These are phyloP conservation scores for Boletus rubropictus DNA, from an alignment of 768 basidiomycete genomes.

Conservation along the genomic window DNA sequence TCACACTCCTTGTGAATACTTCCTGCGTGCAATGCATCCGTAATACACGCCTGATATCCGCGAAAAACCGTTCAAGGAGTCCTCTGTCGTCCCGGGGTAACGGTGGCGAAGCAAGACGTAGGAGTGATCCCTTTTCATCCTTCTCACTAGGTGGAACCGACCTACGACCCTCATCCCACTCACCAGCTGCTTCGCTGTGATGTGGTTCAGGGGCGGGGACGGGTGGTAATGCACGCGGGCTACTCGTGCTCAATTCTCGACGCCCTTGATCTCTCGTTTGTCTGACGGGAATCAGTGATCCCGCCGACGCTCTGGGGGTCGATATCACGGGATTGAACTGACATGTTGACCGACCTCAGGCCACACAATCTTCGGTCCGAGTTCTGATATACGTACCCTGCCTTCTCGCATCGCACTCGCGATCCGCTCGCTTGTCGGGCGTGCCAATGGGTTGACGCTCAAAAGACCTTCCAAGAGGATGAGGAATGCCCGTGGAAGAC, in stretches of 20 bases:
- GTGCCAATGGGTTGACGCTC: conserved; percentile 49
- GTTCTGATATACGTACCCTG: conserved; percentile 45
- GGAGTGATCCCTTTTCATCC: conserved; percentile 12
- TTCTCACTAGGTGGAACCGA: not conserved
- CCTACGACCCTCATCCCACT: not conserved
- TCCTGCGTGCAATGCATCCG: conserved; percentile 13
- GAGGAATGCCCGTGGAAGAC: conserved; percentile 65
- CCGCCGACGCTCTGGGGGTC: conserved; percentile 3
- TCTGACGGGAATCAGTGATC: conserved; percentile 23
- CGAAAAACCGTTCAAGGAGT: not conserved
- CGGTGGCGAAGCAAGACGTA: conserved; percentile 14
- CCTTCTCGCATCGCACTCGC: conserved; percentile 63
- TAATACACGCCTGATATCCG: not conserved
- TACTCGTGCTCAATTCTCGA: conserved; percentile 9
- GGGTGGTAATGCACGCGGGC: conserved; percentile 16
- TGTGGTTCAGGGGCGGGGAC: conserved; percentile 2
- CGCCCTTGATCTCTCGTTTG: conserved; percentile 10
- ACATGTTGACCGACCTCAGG: not conserved
- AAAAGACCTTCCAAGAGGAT: conserved; percentile 70
- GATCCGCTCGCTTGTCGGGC: conserved; percentile 73
- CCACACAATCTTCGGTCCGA: not conserved
- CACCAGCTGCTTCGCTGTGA: not conserved
- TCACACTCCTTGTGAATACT: conserved; percentile 27
- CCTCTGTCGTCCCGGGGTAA: not conserved
- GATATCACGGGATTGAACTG: conserved; percentile 27